Evolutionary conservation across 352 stramenopile genomes (phyloP).

Genomic region (Phytophthora capsici): DNA sequence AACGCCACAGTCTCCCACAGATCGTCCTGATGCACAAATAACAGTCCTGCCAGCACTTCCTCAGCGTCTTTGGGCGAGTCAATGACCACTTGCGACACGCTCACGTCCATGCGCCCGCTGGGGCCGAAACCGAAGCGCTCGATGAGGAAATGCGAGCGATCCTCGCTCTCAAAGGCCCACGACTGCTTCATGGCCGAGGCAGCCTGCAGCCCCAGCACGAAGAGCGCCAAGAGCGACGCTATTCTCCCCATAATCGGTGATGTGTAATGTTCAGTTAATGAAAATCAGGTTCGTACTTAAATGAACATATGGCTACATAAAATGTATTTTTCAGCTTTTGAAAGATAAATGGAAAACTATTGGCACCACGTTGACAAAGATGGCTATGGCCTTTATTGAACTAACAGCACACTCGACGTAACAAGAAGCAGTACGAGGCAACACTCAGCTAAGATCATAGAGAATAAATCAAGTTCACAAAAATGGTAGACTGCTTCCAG

Average conservation of each 20-base stretch:
- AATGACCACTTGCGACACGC: constrained; percentile 61
- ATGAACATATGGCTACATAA: neutral
- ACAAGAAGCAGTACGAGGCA: too few relatives aligned
- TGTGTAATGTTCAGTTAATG: too few relatives aligned
- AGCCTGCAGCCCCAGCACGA: constrained; percentile 10
- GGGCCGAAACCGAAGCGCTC: constrained; percentile 91
- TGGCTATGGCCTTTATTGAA: too few relatives aligned
- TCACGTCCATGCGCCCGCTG: constrained; percentile 71
- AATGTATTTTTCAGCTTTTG: too few relatives aligned
- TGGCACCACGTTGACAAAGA: too few relatives aligned
- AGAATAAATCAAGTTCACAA: too few relatives aligned
- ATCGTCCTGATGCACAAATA: constrained; percentile 75
- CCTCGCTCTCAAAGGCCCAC: constrained; percentile 73
- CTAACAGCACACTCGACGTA: too few relatives aligned
- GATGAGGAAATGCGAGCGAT: constrained; percentile 84
- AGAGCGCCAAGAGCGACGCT: neutral
- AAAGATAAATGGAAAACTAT: too few relatives aligned
- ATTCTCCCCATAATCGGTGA: neutral
- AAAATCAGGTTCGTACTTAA: neutral
- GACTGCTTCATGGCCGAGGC: constrained; percentile 74
- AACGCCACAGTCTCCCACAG: constrained; percentile 65
- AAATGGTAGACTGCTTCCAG: too few relatives aligned
- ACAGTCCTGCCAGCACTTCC: constrained; percentile 44
- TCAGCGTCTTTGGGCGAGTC: neutral
- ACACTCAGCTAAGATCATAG: too few relatives aligned